Conservation (phyloP, 1,139 yeast genomes). For the Hyphopichia wangnamkhiaoensis region DNA sequence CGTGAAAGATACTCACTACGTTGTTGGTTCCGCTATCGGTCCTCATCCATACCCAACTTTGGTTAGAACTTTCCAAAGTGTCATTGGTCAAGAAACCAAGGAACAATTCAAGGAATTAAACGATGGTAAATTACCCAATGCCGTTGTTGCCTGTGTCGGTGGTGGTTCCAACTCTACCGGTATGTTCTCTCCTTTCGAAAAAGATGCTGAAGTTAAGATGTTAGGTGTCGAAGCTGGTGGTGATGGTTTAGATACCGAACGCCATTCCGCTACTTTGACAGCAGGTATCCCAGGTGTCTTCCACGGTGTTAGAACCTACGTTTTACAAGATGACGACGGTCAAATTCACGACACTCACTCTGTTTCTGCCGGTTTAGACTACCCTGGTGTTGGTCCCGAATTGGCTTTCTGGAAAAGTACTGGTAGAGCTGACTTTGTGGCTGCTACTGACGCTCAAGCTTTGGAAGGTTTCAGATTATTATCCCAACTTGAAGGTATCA, state of each 20-base stretch:
- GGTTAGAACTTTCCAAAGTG: conserved; percentile 97
- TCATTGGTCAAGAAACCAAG: conserved; percentile 93
- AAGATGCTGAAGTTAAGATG: conserved; percentile 73
- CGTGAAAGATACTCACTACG: conserved; percentile 82
- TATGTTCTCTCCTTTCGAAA: conserved; percentile 90
- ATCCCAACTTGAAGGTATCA: conserved; percentile 94
- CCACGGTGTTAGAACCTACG: conserved; percentile 96
- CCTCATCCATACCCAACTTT: conserved; percentile 99
- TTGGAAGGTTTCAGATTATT: conserved; percentile 83
- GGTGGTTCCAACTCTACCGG: conserved; percentile 99
- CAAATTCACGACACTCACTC: conserved; percentile 98
- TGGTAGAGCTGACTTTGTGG: conserved; percentile 87
- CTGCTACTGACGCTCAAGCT: conserved; percentile 95
- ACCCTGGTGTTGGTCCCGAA: conserved; percentile 99
- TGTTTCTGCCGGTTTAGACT: conserved; percentile 96
- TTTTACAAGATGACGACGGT: conserved; percentile 87
- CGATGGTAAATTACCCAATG: conserved; percentile 83
- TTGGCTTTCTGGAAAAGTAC: conserved; percentile 91
- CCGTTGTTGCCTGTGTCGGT: conserved; percentile 97
- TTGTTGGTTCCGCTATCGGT: conserved; percentile 98
- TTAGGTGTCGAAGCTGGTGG: conserved; percentile 99
- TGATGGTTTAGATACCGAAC: conserved; percentile 83
- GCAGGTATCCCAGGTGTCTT: conserved; percentile 96
- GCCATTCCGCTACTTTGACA: conserved; percentile 91
- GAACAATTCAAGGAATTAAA: conserved; percentile 81